Conservation (phyloP, 805 yeast genomes). For the Candida glaebosa region DNA sequence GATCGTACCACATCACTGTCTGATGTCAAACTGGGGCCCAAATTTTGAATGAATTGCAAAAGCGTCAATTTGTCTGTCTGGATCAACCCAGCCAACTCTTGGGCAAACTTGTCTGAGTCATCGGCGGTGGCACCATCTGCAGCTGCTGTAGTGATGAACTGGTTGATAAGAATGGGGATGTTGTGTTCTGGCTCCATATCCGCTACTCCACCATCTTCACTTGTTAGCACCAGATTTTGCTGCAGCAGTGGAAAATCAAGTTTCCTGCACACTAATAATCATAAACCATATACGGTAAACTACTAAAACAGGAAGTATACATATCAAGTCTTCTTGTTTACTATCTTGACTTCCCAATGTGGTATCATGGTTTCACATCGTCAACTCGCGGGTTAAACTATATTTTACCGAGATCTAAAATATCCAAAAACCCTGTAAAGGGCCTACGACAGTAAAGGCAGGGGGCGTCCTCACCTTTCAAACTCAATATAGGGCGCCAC, state of each 20-base stretch:
- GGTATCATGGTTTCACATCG: too few relatives aligned
- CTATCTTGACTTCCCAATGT: too few relatives aligned
- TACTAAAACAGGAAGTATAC: background rate
- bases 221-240: background rate
- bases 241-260: slow-evolving; percentile 1
- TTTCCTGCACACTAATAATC: background rate
- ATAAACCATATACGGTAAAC: background rate
- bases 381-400: too few relatives aligned
- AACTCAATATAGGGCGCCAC: too few relatives aligned
- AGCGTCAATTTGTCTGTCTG: slow-evolving; percentile 28
- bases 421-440: too few relatives aligned
- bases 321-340: too few relatives aligned
- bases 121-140: slow-evolving; percentile 19
- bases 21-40: slow-evolving; percentile 64
- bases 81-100: slow-evolving; percentile 22
- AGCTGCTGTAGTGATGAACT: slow-evolving; percentile 31
- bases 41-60: slow-evolving; percentile 50
- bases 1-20: slow-evolving; percentile 52
- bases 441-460: too few relatives aligned
- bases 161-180: slow-evolving; percentile 29
- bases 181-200: slow-evolving; percentile 12
- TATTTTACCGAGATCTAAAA: too few relatives aligned
- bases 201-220: background rate
- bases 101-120: slow-evolving; percentile 14
- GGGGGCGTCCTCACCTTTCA: too few relatives aligned